Percentiles rank a stretch among this genome's conserved stretches.
Evolutionary conservation across 345 rosid genomes (phyloP).

Genomic region (Eutrema yunnanense): DNA sequence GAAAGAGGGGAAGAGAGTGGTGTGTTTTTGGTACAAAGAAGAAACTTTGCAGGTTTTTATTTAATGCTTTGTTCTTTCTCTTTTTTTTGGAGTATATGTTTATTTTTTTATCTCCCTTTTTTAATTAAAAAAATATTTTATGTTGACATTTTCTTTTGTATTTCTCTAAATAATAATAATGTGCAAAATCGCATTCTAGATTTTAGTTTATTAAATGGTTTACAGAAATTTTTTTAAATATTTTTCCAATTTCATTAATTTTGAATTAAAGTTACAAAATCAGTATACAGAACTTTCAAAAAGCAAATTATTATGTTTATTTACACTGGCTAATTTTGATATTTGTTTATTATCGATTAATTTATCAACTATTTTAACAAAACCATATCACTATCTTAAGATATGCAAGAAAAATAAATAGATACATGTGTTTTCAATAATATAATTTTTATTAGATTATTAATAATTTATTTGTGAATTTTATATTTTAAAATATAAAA

Average conservation of each 20-base stretch:
- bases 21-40: conserved; percentile 31
- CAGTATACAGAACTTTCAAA: too few species aligned
- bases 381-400: neutral
- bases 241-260: too few species aligned
- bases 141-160: neutral
- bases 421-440: neutral
- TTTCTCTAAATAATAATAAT: neutral
- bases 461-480: neutral
- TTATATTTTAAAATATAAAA: neutral
- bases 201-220: neutral
- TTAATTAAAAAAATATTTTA: neutral
- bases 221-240: neutral
- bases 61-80: conserved; percentile 23
- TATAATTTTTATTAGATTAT: neutral
- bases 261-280: too few species aligned
- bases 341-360: neutral
- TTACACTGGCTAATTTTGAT: neutral
- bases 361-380: too few species aligned
- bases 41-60: conserved; percentile 34
- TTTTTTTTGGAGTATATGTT: neutral
- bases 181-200: neutral
- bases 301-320: neutral
- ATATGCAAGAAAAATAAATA: too few species aligned
- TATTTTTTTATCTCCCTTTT: neutral
- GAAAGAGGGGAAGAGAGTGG: conserved; percentile 27